Evolutionary conservation across 2,329 filamentous ascomycete genomes (phyloP), one percentile per base, ranked within the genome.

Genomic region (Penicillium palitans): DNA sequence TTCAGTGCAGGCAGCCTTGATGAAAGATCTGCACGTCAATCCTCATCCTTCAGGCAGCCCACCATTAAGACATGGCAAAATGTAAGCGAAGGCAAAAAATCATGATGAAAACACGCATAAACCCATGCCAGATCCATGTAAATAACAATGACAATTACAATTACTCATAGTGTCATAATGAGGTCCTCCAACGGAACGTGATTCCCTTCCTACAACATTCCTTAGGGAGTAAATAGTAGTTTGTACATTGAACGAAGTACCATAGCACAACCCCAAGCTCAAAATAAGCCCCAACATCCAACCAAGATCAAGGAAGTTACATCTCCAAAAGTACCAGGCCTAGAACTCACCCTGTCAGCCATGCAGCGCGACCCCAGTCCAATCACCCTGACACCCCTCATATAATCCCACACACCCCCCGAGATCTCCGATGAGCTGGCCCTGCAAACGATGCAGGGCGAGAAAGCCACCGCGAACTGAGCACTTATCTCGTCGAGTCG

Each of bases 401-500:
- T 31, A 51, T 21, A 37, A 33, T 35, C n/a, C 17, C 25, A 31
- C 48, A 4, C 29, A 17, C 24, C 29, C 46, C 47, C 19, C 37
- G 27, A 44, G 44, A 54, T 54, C 44, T 31, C 42, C 35, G 35
- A 44, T 48, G 55, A 49, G 55, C 50, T 58, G 37, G 49, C 37
- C 54, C 42, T 52, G 49, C 40, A 53, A 47, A 44, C 3, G 13
- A 48, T 37, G 55, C 42, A 37, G 45, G 45, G 29, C 50, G 21
- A 44, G 8, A 29, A 54, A 58, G 55, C 55, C 55, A 54, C 55
- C 37, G 31, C 25, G 44, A 55, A 61, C 64, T 64, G 62, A 66
- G 63, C 61, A 65, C 63, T 64, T 64, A 61, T 64, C 59, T 58
- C 13, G 55, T 61, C 60, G 52, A 63, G 62, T 66, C 39, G 48